Base-by-base conservation (phyloP, 768 basidiomycete species). In the Leccinum truebloodii region DNA sequence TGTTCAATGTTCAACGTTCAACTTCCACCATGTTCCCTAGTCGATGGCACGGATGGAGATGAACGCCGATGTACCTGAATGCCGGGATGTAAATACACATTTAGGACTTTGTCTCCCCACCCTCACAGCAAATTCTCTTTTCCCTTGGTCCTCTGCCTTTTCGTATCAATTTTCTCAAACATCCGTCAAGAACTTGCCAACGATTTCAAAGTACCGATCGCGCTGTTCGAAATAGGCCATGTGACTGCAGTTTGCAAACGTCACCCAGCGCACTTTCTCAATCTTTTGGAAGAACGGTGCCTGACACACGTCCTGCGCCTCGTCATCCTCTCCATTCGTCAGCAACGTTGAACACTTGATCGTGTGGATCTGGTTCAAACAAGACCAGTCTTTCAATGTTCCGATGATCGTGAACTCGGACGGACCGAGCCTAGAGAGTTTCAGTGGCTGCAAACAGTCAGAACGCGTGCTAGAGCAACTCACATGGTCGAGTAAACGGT, bases 301-400 rank as follows among this genome's bases (percentile, higher is more conserved):
- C 5, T 72, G 49, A 18, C 70, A 72, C 9, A 67, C 65, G 59
- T 80, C 78, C 24, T 75, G 70, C 48, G 75, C 78, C 56, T 72
- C 70, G 55, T 81, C 81, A 57, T 77, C 69, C 12, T 59, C 61
- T 1, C 76, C 78, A 34, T 79, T 78, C 48, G 73, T 75, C 34
- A 79, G 56, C 30, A 85, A 69, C 0, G 78, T 78, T 1, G 78
- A 73, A 7, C 72, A 71, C 6, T 58, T 41, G 28, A 83, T 80
- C 4, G 71, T 76, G 60, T 76, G 71, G 9, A 84, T 67, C 12
- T 77, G 72, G 44, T 80, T 77, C 14, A 82, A 66, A 54, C 83
- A 77, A 13, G 75, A 69, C 84, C 84, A 86, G 2, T 73, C 63
- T 64, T 79, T 79, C 46, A 85, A 59, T 1, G 78, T 69, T 0